phyloP scores from a whole-genome alignment of 805 yeast species.

The Sungouiozyma ichnusensis region DNA sequence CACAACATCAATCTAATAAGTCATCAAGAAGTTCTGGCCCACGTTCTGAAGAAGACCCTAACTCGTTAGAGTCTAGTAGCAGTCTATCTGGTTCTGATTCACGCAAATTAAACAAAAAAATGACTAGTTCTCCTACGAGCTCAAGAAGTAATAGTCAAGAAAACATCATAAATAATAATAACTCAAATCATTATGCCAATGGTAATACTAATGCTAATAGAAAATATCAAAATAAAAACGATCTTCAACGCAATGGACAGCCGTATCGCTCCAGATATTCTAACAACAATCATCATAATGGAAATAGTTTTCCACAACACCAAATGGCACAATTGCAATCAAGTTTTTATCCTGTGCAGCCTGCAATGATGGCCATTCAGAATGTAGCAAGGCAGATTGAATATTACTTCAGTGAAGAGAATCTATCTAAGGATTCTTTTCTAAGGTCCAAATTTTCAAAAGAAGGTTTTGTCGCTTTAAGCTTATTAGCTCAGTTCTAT shows the following conservation, averaged over 20 bases:
- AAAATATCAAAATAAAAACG: conserved; percentile 13
- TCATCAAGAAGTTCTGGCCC: not conserved
- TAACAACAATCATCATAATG: conserved; percentile 4
- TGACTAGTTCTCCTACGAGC: not conserved
- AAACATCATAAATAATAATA: conserved; percentile 4
- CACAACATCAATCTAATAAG: conserved; percentile 4
- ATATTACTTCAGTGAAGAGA: conserved; percentile 83
- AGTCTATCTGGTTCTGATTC: conserved; percentile 1
- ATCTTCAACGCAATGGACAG: conserved; percentile 6
- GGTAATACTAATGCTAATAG: conserved; percentile 9
- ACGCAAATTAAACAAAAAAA: conserved; percentile 2
- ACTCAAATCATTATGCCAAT: conserved; percentile 1
- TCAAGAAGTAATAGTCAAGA: conserved; percentile 4
- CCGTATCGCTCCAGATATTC: conserved; percentile 2
- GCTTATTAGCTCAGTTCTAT: conserved; percentile 20
- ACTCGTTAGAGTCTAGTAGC: not conserved
- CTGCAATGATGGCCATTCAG: conserved; percentile 21
- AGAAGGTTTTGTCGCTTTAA: conserved; percentile 26
- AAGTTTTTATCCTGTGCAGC: conserved; percentile 12
- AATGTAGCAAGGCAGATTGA: conserved; percentile 52
- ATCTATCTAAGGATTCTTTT: conserved; percentile 73
- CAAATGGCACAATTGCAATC: conserved; percentile 17
- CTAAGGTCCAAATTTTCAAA: conserved; percentile 59
- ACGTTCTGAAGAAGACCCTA: conserved; percentile 1
- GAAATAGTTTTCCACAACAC: conserved; percentile 10